Base-by-base conservation (phyloP, 768 basidiomycete genomes). In the Psilocybe subaeruginosa region DNA sequence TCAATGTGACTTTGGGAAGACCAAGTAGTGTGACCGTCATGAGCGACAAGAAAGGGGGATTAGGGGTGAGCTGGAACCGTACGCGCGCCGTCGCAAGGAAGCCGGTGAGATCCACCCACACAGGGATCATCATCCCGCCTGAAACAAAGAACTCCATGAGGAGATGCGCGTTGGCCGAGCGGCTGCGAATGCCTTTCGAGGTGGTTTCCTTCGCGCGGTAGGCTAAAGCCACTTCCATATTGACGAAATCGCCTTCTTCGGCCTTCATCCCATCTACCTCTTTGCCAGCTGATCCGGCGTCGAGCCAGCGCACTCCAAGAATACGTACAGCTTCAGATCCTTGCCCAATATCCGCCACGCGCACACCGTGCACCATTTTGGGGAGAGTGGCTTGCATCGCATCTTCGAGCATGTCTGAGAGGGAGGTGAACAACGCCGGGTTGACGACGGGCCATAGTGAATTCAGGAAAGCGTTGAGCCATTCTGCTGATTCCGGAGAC, bases 381-480 rank as follows among this genome's bases (percentile, higher is more conserved):
- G 84, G 84, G 14, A 84, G 77, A 3, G 81, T 78, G 17, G 81
- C 75, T 70, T 85, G 84, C 68, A 87, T 80, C 16, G 83, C 78
- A 65, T 85, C 84, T 72, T 87, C 85, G 4, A 87, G 71, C 77
- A 88, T 86, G 73, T 91, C 90, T 14, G 84, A 77, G 35, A 86
- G 58, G 4, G 82, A 75, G 7, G 73, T 74, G 72, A 88, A 87
- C 53, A 92, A 76, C 27, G 85, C 79, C 2, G 91, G 90, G 69
- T 92, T 90, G 61, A 92, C 75, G 59, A 91, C 80, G 0, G 90
- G 89, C 91, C 92, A 93, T 8, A 92, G 70, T 2, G 82, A 79
- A 41, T 76, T 72, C 27, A 89, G 73, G 54, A 91, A 71, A 3
- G 83, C 75, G 71, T 92, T 91, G 35, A 91, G 78, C 92, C 91